These are phyloP conservation scores for Tuber magnatum DNA, from an alignment of 495 filamentous ascomycete species.

Conservation along the genomic window DNA sequence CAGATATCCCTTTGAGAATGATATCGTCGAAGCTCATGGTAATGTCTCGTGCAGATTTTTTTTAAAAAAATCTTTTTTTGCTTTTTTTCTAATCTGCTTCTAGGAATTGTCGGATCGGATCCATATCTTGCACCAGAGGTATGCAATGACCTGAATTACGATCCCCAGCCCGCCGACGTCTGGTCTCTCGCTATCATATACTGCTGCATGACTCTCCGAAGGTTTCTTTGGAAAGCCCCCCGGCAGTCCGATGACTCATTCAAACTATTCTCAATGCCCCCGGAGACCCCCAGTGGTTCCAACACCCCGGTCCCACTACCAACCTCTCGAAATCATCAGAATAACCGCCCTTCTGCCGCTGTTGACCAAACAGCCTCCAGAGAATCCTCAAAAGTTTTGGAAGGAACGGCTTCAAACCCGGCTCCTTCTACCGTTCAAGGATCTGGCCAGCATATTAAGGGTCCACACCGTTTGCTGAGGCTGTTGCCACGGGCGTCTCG, in stretches of 20 bases:
- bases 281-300: conserved; percentile 40
- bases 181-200: conserved; percentile 99
- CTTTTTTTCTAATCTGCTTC: background rate
- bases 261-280: conserved; percentile 77
- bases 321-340: conserved; percentile 36
- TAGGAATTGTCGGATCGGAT: conserved; percentile 95
- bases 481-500: conserved; percentile 83
- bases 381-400: conserved; percentile 10
- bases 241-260: conserved; percentile 88
- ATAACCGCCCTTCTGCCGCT: conserved; percentile 19
- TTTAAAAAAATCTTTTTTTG: too few relatives aligned
- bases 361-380: background rate
- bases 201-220: conserved; percentile 93
- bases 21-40: conserved; percentile 81
- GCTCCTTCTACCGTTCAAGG: conserved; percentile 36
- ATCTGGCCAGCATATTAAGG: conserved; percentile 56
- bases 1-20: conserved; percentile 92
- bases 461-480: conserved; percentile 87
- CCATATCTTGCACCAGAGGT: conserved; percentile 96
- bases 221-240: conserved; percentile 97
- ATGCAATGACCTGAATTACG: conserved; percentile 89
- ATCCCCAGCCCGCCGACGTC: conserved; percentile 87
- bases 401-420: conserved; percentile 30
- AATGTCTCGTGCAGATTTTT: conserved; percentile 42
- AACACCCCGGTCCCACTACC: conserved; percentile 24